Evolutionary conservation across 305 asterid species (phyloP).

Genomic region (Caryopteris hybrid): DNA sequence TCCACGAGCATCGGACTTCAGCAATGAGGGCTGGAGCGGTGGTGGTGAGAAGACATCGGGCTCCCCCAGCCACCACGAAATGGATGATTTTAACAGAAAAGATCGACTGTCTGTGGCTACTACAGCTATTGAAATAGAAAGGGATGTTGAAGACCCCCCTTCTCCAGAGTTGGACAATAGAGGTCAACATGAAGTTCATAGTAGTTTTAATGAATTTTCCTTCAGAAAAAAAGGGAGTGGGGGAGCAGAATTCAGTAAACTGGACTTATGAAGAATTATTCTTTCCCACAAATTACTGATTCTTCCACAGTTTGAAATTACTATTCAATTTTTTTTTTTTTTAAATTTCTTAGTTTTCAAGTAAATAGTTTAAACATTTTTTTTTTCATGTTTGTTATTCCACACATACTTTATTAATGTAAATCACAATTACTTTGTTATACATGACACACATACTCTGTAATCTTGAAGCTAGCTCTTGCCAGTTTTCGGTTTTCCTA

Average conservation of each 20-base stretch:
- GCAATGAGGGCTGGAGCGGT: conserved; percentile 22
- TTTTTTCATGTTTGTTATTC: too few species aligned
- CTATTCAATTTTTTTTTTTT: neutral
- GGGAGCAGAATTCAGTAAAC: neutral
- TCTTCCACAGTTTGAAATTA: too few species aligned
- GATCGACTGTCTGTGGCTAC: neutral
- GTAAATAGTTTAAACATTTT: too few species aligned
- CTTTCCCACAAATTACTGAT: too few species aligned
- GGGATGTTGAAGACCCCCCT: conserved; percentile 26
- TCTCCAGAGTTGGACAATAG: neutral
- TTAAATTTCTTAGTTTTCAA: too few species aligned
- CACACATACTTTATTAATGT: neutral
- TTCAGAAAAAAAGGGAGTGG: conserved; percentile 28
- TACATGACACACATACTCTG: too few species aligned
- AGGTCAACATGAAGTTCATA: conserved; percentile 20
- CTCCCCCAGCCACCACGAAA: conserved; percentile 18
- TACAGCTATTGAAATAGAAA: conserved; percentile 22
- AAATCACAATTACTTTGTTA: neutral
- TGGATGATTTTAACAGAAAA: neutral
- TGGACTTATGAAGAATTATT: too few species aligned
- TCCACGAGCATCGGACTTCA: conserved; percentile 16
- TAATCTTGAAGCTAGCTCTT: too few species aligned
- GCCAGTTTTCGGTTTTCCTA: too few species aligned
- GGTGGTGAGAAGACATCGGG: conserved; percentile 16
- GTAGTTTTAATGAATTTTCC: conserved; percentile 35